Conservation (phyloP, 768 basidiomycete species). For the Scleroderma citrinum region DNA sequence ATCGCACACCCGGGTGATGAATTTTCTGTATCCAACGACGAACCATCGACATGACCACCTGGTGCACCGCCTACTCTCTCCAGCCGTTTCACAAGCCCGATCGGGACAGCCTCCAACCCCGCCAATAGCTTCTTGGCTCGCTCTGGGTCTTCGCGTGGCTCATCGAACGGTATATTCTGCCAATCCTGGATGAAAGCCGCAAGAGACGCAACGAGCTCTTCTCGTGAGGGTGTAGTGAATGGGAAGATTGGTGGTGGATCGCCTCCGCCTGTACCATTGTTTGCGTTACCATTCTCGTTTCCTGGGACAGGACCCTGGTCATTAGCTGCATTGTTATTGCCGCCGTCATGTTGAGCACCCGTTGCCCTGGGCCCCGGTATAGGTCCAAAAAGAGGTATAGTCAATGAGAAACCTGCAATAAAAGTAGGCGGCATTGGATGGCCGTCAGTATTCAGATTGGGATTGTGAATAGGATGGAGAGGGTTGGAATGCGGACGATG, state of each 20-base stretch:
- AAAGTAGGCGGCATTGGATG: slow-evolving; percentile 9
- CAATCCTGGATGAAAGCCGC: slow-evolving; percentile 23
- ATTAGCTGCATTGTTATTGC: background rate
- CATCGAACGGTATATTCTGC: slow-evolving; percentile 21
- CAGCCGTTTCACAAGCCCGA: slow-evolving; percentile 59
- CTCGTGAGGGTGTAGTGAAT: slow-evolving; percentile 2
- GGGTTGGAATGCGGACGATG: background rate
- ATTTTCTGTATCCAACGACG: slow-evolving; percentile 27
- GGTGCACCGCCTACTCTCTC: slow-evolving; percentile 42
- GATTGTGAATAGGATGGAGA: slow-evolving; percentile 14
- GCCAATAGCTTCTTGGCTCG: slow-evolving; percentile 57
- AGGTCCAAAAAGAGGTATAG: slow-evolving; percentile 28
- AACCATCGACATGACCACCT: slow-evolving; percentile 26
- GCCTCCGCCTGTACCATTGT: background rate
- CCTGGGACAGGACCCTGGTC: background rate
- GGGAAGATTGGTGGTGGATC: background rate
- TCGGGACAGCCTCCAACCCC: slow-evolving; percentile 61
- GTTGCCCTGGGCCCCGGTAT: background rate
- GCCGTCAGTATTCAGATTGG: slow-evolving; percentile 2
- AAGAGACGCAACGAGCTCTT: slow-evolving; percentile 22
- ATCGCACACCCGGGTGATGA: slow-evolving; percentile 54
- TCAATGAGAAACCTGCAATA: slow-evolving; percentile 30
- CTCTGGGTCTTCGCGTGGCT: slow-evolving; percentile 55
- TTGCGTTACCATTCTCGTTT: background rate
- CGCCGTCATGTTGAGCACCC: no score